Evolutionary conservation across 805 yeast species (phyloP).

Genomic region (Sugiyamaella lignohabitans): DNA sequence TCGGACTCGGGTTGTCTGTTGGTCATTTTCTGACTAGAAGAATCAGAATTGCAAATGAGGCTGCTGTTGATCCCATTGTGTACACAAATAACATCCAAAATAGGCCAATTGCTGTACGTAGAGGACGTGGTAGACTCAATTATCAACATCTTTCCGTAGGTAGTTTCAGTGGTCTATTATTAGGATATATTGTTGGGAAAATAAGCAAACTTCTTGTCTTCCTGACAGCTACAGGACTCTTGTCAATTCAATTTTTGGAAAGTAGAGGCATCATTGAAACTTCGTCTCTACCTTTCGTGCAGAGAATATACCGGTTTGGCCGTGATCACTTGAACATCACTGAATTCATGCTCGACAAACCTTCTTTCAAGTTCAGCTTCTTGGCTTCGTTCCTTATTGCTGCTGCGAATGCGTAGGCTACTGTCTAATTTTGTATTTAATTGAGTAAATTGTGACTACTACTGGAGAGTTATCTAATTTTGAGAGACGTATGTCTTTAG

Average conservation of each 20-base stretch:
- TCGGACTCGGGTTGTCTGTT: not conserved
- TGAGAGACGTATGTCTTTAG: not conserved
- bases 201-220: slow-evolving; percentile 48
- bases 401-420: slow-evolving; percentile 26
- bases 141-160: slow-evolving; percentile 61
- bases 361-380: slow-evolving; percentile 57
- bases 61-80: not conserved
- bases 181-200: slow-evolving; percentile 58
- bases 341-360: slow-evolving; percentile 28
- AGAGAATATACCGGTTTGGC: slow-evolving; percentile 10
- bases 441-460: not conserved
- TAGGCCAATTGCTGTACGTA: not conserved
- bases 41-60: slow-evolving; percentile 1
- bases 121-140: slow-evolving; percentile 35
- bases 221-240: slow-evolving; percentile 40
- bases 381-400: slow-evolving; percentile 34
- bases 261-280: slow-evolving; percentile 40
- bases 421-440: not conserved
- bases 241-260: slow-evolving; percentile 48
- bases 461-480: no score
- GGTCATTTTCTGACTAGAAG: not conserved
- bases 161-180: slow-evolving; percentile 51
- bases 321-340: slow-evolving; percentile 14
- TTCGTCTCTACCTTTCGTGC: slow-evolving; percentile 17
- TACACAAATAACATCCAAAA: not conserved